Evolutionary conservation across 345 rosid genomes (phyloP).

Genomic region (Populus tremula): DNA sequence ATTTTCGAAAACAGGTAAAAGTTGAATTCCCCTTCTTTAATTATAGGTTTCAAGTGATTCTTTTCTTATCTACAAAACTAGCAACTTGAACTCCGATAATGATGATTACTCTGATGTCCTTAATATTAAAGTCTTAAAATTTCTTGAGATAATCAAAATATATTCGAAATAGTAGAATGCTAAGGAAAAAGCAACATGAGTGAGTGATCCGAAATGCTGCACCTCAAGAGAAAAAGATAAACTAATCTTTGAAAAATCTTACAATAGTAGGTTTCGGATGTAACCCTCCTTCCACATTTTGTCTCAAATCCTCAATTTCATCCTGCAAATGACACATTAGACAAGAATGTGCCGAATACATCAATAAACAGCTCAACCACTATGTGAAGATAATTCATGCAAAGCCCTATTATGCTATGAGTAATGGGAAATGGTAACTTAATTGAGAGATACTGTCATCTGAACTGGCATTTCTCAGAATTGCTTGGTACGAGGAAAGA

Average conservation of each 20-base stretch:
- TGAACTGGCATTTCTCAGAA: neutral
- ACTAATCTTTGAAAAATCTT: conserved; percentile 8
- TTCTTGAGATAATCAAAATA: neutral
- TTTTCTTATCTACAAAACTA: neutral
- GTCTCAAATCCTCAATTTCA: conserved; percentile 23
- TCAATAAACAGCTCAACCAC: neutral
- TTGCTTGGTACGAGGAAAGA: neutral
- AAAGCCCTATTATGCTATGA: neutral
- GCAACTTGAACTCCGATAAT: neutral
- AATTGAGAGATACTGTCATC: neutral
- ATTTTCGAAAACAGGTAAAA: neutral
- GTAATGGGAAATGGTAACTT: neutral
- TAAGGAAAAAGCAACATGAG: neutral
- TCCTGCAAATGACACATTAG: conserved; percentile 24
- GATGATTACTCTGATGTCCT: neutral
- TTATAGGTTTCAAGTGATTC: neutral
- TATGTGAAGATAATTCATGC: neutral
- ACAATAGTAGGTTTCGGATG: conserved; percentile 17
- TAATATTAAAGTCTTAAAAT: neutral
- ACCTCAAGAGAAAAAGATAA: neutral
- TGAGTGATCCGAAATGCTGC: neutral
- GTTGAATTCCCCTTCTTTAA: neutral
- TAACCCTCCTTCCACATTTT: conserved; percentile 17
- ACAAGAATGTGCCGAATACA: neutral
- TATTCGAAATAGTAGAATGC: neutral